Percentiles rank a stretch among this genome's conserved stretches.
Evolutionary conservation across 257 asterid species (phyloP).

Genomic region (Primulina huaijiensis): DNA sequence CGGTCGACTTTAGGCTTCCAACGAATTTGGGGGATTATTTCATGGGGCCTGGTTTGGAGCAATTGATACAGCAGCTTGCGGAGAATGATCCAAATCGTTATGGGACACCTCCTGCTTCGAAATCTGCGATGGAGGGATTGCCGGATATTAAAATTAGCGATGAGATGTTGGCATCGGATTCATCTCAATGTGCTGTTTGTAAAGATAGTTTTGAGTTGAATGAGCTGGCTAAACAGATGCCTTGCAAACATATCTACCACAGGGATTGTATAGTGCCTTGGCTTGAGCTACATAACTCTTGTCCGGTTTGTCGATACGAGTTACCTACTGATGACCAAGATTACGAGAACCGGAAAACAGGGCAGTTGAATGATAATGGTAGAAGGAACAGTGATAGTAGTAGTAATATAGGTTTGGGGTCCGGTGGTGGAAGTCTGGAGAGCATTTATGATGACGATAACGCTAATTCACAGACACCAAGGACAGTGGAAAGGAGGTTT

Average conservation of each 20-base stretch:
- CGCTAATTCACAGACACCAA: conserved; percentile 39
- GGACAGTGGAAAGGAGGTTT: conserved; percentile 58
- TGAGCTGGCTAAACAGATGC: conserved; percentile 47
- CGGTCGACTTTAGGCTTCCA: conserved; percentile 32
- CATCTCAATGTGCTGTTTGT: conserved; percentile 55
- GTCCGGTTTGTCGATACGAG: conserved; percentile 68
- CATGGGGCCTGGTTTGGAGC: conserved; percentile 35
- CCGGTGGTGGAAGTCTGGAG: conserved; percentile 38
- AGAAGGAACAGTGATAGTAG: conserved; percentile 22
- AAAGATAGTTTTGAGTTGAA: conserved; percentile 50
- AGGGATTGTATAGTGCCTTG: conserved; percentile 58
- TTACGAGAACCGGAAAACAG: conserved; percentile 45
- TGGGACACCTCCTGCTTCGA: conserved; percentile 42
- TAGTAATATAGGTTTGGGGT: conserved; percentile 30
- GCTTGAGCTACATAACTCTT: conserved; percentile 57
- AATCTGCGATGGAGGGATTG: conserved; percentile 30
- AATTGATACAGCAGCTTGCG: conserved; percentile 36
- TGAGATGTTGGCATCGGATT: conserved; percentile 31
- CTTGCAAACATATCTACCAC: conserved; percentile 56
- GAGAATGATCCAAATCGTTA: conserved; percentile 35
- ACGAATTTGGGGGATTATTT: conserved; percentile 35
- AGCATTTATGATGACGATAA: conserved; percentile 26
- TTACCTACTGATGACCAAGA: conserved; percentile 64
- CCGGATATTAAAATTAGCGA: conserved; percentile 31
- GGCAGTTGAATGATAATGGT: conserved; percentile 21